Evolutionary conservation across 169 alveolate species (phyloP).

Genomic region (Eimeria maxima): DNA sequence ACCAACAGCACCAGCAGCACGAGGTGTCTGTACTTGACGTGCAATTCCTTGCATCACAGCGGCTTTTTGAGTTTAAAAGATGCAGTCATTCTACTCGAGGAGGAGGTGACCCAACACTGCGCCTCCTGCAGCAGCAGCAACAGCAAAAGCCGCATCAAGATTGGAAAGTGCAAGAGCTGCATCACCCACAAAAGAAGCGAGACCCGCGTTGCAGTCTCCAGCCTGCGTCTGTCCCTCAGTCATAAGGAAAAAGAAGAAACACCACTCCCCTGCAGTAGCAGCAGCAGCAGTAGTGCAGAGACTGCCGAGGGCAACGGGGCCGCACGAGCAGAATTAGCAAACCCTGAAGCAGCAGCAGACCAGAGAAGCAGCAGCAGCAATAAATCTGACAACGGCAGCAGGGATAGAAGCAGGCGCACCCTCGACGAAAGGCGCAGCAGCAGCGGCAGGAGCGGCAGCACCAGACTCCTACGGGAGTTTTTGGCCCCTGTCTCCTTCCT

Average conservation of each 20-base stretch:
- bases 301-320: background rate
- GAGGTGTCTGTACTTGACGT: conserved; percentile 55
- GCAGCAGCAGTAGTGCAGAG: conserved; percentile 42
- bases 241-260: background rate
- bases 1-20: conserved; percentile 61
- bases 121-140: conserved; percentile 59
- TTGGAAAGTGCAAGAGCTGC: conserved; percentile 47
- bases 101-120: conserved; percentile 63
- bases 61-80: conserved; percentile 33
- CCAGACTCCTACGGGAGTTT: conserved; percentile 20
- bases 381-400: background rate
- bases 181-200: conserved; percentile 56
- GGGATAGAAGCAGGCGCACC: background rate
- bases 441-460: conserved; percentile 35
- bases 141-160: conserved; percentile 28
- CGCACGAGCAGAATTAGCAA: conserved; percentile 2
- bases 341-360: background rate
- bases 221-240: conserved; percentile 8
- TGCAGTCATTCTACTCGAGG: conserved; percentile 60
- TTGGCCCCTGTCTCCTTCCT: conserved; percentile 61
- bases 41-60: conserved; percentile 56
- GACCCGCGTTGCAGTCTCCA: conserved; percentile 46
- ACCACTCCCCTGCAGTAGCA: conserved; percentile 5
- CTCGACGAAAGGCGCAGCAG: background rate
- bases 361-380: background rate